Percentiles rank a stretch among this genome's conserved stretches.
phyloP scores from a whole-genome alignment of 495 filamentous ascomycete species.

The Thermothielavioides terrestris region DNA sequence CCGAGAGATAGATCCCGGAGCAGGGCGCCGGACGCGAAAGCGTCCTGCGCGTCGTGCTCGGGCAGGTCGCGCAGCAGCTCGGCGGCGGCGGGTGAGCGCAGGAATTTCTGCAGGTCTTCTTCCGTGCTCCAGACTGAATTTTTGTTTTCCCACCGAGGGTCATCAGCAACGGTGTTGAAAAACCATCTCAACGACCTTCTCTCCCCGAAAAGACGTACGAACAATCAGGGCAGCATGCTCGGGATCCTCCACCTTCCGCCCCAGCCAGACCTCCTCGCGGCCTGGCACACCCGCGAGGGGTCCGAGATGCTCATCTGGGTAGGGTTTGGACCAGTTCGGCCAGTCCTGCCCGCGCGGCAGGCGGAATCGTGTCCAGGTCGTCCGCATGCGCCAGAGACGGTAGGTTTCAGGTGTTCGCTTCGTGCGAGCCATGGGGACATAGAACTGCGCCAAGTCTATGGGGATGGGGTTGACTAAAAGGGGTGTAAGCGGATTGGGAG shows the following conservation, averaged over 20 bases:
- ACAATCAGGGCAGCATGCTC: constrained; percentile 23
- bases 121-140: constrained; percentile 4
- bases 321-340: constrained; percentile 15
- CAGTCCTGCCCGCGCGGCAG: constrained; percentile 17
- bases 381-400: background rate
- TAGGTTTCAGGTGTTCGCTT: background rate
- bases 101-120: constrained; percentile 17
- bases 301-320: constrained; percentile 12
- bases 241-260: constrained; percentile 21
- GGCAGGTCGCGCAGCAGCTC: constrained; percentile 20
- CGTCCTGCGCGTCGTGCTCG: constrained; percentile 5
- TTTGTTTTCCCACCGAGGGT: background rate
- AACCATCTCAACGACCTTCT: no score
- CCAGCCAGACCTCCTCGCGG: constrained; percentile 9
- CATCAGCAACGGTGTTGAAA: no score
- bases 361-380: constrained; percentile 21
- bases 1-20: background rate
- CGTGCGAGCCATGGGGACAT: constrained; percentile 1
- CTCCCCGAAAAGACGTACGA: constrained; percentile 8
- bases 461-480: no score
- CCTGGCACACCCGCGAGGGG: constrained; percentile 14
- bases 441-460: no score
- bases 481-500: no score
- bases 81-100: constrained; percentile 14
- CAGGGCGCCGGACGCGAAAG: background rate